Base-by-base conservation (phyloP, 805 yeast genomes). In the Hanseniaspora pseudoguilliermondii region DNA sequence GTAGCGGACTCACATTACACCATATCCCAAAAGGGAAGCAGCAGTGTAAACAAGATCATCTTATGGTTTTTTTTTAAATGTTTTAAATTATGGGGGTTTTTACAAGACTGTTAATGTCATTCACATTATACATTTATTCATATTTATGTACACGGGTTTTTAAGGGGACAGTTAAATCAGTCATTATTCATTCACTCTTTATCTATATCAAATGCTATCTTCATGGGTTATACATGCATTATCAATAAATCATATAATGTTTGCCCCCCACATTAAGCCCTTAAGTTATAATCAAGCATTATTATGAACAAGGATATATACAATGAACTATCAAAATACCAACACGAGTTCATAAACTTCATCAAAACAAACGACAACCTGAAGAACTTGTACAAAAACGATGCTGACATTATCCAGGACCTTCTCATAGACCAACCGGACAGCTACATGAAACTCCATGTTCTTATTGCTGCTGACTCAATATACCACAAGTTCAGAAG, bases 401-500 rank as follows among this genome's bases (percentile, higher is more conserved):
- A 46, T 15, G 13, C n/a, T n/a, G 47, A 44, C 2, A 53, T 39
- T 15, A 39, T 47, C 5, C 47, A 39, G 8, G 56, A 53, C 13
- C 20, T 53, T 4, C 21, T 53, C 10, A 29, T 29, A 13, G 41
- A 46, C 27, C 34, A 43, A 4, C 70, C 73, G 5, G 71, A 68
- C 47, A 64, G 67, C 39, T 78, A 79, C 39, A 38, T 46, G 46
- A 78, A 76, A 59, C 77, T 86, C 0, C 73, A 82, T 41, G 71
- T 86, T 7, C 71, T 86, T 5, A 66, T 86, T 21, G 80, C 91
- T 0, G 91, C 95, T 0, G 72, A 78, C 57, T 80, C 88, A 1
- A 72, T 84, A 35, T 77, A 80, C 59, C 95, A 86, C 68, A 78
- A 79, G 0, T 87, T 84, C 65, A 81, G 86, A 5, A 74, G 95